Conservation (phyloP, 2,329 filamentous ascomycete species). For the Phaeosphaeria sp. region DNA sequence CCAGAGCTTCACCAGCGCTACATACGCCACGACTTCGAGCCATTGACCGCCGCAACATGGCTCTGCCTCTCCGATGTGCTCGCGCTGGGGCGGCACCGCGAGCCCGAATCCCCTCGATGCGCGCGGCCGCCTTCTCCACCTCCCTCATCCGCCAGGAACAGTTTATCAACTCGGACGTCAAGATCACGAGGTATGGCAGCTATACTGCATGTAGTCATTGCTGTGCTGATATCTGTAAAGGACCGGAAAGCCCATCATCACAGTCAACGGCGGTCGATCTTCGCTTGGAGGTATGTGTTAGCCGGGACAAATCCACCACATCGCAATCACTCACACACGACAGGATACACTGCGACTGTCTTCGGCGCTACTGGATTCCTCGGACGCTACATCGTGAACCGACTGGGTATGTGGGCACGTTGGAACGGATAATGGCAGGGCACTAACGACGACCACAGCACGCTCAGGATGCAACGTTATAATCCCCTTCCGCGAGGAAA, state of each 20-base stretch:
- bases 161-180: conserved; percentile 73
- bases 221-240: conserved; percentile 46
- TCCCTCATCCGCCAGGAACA: conserved; percentile 25
- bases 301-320: conserved; percentile 8
- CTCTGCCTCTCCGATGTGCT: conserved; percentile 48
- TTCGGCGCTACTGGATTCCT: conserved; percentile 97
- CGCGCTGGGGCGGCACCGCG: conserved; percentile 47
- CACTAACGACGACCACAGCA: conserved; percentile 61
- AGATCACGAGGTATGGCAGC: conserved; percentile 69
- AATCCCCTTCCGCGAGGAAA: conserved; percentile 93
- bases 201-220: not conserved
- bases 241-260: conserved; percentile 94
- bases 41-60: conserved; percentile 50
- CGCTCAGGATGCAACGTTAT: conserved; percentile 94
- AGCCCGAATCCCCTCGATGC: conserved; percentile 36
- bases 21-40: conserved; percentile 36
- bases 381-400: conserved; percentile 96
- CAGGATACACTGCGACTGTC: conserved; percentile 94
- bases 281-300: conserved; percentile 76
- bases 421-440: not conserved
- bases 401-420: conserved; percentile 70
- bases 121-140: conserved; percentile 36
- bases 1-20: conserved; percentile 35
- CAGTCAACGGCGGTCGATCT: conserved; percentile 85
- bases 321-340: conserved; percentile 40